Conservation (phyloP, 345 rosid genomes). For the Salix exigua region DNA sequence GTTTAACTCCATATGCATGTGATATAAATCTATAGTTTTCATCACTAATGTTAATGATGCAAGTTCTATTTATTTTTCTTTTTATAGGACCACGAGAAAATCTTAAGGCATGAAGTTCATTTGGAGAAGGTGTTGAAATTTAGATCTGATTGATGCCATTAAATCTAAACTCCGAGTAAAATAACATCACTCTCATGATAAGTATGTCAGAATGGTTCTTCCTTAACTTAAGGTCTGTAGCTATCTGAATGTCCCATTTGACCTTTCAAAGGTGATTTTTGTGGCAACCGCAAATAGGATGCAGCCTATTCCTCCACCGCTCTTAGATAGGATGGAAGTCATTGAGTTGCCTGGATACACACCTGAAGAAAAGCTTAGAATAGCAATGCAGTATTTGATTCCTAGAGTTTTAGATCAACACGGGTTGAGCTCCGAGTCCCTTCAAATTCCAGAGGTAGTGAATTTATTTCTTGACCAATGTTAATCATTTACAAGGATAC, state of each 20-base stretch:
- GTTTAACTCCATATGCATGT: neutral
- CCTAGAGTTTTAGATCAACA: constrained; percentile 97
- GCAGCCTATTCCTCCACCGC: constrained; percentile 96
- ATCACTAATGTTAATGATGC: neutral
- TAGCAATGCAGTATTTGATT: constrained; percentile 88
- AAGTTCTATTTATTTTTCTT: neutral
- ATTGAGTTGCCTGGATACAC: constrained; percentile 98
- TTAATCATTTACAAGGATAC: neutral
- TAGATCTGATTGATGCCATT: constrained; percentile 9
- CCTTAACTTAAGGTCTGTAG: constrained; percentile 60
- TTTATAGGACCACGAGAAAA: neutral
- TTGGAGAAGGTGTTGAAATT: constrained; percentile 3
- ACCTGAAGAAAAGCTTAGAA: constrained; percentile 88
- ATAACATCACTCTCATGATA: constrained; percentile 4
- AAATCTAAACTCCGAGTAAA: neutral
- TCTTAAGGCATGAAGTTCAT: constrained; percentile 1
- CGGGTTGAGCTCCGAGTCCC: constrained; percentile 77
- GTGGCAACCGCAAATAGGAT: constrained; percentile 92
- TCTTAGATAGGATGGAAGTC: constrained; percentile 94
- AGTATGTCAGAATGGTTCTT: constrained; percentile 8
- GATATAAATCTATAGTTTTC: neutral
- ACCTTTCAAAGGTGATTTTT: constrained; percentile 91
- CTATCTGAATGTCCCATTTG: constrained; percentile 96
- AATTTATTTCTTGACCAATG: neutral
- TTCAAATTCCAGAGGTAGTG: constrained; percentile 91